Base-by-base conservation (phyloP, 202 grass and related monocot genomes). In the Miscanthus sacchariflorus region DNA sequence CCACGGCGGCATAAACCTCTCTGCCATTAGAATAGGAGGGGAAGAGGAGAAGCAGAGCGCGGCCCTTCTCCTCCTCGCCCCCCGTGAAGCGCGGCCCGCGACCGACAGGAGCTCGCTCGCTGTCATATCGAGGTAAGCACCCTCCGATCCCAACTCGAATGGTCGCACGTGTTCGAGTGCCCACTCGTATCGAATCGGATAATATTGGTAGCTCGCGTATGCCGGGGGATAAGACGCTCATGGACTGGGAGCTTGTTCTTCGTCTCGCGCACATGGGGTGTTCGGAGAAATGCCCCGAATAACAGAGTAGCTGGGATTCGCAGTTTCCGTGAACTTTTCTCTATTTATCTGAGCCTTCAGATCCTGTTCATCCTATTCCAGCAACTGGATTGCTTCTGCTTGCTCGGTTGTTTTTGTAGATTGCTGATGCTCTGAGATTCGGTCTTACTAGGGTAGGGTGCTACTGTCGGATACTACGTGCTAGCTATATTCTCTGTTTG, bases 221-320 rank as follows among this genome's bases (percentile, higher is more conserved):
- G 80, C 27, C 11, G 17, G 24, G 7, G 12, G 13, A 73, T 59
- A n/a, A 19, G 24, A 48, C 1, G 15, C 36, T 12, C 14, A 21
- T 4, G 36, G 24, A 35, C 46, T 76, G 21, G 71, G 40, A 76
- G 82, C 58, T 66, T 10, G 24, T 1, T 58, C 54, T 58, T 21
- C 52, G 18, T 79, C 43, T 70, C 10, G 68, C 73, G 14, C 63
- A 52, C 30, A 78, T 9, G 44, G 7, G 44, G 7, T 90, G 88
- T 83, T 93, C 75, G 86, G 85, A 17, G 88, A 87, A 89, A 77
- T 87, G 88, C 46, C 33, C 79, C 52, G 49, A 0, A 18, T 54
- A 14, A 36, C 15, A 12, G 17, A 56, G 46, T 61, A 40, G 12
- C 48, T 72, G 14, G 61, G 42, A 11, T 83, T 69, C 17, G 67